Evolutionary conservation across 768 basidiomycete genomes (phyloP), one percentile per base, ranked within the genome.

Genomic region (Pleurotus giganteus): DNA sequence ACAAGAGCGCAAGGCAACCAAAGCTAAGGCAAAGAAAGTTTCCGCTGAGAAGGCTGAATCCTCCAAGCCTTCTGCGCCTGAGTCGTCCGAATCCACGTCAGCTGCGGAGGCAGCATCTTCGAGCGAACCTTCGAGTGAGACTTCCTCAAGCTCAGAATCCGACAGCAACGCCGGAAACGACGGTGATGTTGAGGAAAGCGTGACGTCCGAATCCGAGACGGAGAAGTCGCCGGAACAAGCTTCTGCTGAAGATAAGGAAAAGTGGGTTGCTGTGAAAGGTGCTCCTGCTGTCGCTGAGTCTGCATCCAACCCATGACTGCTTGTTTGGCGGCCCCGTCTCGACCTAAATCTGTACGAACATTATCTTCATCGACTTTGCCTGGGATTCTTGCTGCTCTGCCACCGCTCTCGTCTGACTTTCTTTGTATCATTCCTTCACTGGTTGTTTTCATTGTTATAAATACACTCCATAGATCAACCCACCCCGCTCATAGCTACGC

Each of bases 261-360:
- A 87, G 65, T 91, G 89, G 89, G 82, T 91, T 47, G 74, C 87
- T 17, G 84, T 91, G 66, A 87, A 89, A 68, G 77, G 77, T 21
- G 49, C 59, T 17, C 53, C 59, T 29, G 47, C 63, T 23, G 53
- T 57, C 41, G 46, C 66, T 23, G 29, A 65, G 29, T 58, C 54
- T 46, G 44, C 63, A 34, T 44, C 65, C 55, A 57, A 63, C 46
- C 52, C 68, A 57, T 54, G 50, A 49, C 43, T 43, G 21, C 41
- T 41, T 7, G 27, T 52, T n/a, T 37, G 39, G n/a, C 28, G 21
- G 31, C 39, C 27, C 31, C 13, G 26, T 37, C 43, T 49, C 8
- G 43, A 52, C 44, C 36, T 57, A 23, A 11, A 21, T 28, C 39
- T 26, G 12, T 37, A 51, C 31, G 49, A 39, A 51, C 32, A 51